These are phyloP conservation scores for Botryotinia globosa DNA, from an alignment of 2,329 filamentous ascomycete genomes.

Conservation along the genomic window DNA sequence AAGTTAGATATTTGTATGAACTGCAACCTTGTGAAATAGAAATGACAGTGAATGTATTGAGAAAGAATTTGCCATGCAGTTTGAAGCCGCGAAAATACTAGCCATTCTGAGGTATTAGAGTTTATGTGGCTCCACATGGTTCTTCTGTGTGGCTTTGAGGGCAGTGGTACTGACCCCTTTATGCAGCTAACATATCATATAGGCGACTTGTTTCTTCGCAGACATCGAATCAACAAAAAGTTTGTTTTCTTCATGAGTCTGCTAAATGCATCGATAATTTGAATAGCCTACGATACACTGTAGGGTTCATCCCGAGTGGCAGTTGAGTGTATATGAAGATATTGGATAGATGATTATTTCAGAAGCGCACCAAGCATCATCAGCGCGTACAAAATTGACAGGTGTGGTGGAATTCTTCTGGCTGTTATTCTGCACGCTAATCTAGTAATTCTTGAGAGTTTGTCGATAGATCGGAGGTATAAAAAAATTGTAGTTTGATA, in stretches of 20 bases:
- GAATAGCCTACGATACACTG: neutral
- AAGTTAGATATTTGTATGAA: neutral
- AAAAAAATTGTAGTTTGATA: neutral
- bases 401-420: accelerated
- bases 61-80: neutral
- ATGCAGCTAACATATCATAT: neutral
- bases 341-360: neutral
- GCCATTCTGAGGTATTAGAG: neutral
- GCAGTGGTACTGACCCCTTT: neutral
- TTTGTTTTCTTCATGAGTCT: neutral
- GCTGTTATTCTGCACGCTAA: neutral
- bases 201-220: neutral
- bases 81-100: neutral
- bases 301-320: neutral
- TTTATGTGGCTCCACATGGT: neutral
- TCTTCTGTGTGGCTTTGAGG: neutral
- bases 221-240: neutral
- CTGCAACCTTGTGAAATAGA: neutral
- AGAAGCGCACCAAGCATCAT: neutral
- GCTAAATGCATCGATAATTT: neutral
- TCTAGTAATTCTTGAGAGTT: neutral
- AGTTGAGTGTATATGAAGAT: neutral
- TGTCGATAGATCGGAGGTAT: neutral
- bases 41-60: neutral
- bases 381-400: too few species aligned